phyloP scores from a whole-genome alignment of 139 green algal species.

The Picochlorum costavermella region DNA sequence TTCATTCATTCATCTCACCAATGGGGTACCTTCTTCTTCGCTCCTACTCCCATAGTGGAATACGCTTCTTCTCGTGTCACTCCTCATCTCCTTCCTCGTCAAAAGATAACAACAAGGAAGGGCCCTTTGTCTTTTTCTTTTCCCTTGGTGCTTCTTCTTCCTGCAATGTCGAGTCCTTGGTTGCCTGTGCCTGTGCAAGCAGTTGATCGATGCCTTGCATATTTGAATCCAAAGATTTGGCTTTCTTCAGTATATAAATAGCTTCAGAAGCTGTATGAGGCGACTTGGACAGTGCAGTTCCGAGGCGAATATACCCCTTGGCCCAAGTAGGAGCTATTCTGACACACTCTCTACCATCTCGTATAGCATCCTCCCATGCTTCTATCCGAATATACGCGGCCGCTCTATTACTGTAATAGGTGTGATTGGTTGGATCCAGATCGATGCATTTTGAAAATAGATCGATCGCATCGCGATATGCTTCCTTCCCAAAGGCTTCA shows the following conservation, averaged over 20 bases:
- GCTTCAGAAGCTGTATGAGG: constrained; percentile 16
- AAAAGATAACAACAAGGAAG: too few species aligned
- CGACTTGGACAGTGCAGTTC: constrained; percentile 18
- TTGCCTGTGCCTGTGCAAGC: neutral
- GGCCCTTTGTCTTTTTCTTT: too few species aligned
- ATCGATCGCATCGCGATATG: constrained; percentile 47
- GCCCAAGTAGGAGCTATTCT: constrained; percentile 35
- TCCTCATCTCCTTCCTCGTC: too few species aligned
- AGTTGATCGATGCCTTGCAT: neutral
- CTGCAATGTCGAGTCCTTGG: neutral
- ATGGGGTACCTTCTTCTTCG: too few species aligned
- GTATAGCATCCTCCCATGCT: constrained; percentile 40
- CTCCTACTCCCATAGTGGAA: too few species aligned
- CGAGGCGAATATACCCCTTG: constrained; percentile 41
- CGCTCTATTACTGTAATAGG: constrained; percentile 75
- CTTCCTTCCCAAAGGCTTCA: constrained; percentile 41
- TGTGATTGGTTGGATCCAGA: constrained; percentile 57
- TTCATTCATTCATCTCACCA: too few species aligned
- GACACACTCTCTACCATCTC: constrained; percentile 38
- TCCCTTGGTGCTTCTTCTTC: too few species aligned
- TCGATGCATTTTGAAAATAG: constrained; percentile 68
- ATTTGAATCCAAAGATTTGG: neutral
- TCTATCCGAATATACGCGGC: constrained; percentile 43
- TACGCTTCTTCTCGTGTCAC: too few species aligned
- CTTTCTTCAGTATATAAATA: neutral